Percentiles rank a stretch among this genome's conserved stretches.
These are phyloP conservation scores for Solanum stenotomum DNA, from an alignment of 257 asterid genomes.

Conservation along the genomic window DNA sequence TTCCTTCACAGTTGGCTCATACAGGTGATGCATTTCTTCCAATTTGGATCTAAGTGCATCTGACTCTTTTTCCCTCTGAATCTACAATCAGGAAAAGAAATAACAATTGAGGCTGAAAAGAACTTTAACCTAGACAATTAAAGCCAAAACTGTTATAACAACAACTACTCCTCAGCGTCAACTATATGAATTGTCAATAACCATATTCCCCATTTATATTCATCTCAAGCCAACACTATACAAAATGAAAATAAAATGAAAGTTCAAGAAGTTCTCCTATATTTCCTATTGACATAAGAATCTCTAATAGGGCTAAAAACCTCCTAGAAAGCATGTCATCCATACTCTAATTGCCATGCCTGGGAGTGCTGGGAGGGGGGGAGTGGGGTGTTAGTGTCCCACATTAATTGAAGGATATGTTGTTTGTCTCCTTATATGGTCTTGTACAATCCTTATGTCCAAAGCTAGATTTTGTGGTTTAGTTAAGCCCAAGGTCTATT, in stretches of 20 bases:
- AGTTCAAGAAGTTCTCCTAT: neutral
- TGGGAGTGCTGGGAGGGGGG: neutral
- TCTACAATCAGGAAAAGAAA: constrained; percentile 16
- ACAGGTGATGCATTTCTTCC: constrained; percentile 50
- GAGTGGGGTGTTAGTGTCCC: neutral
- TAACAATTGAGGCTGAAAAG: constrained; percentile 1
- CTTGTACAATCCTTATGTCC: neutral
- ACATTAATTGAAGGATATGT: neutral
- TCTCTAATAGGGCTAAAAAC: neutral
- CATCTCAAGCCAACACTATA: neutral
- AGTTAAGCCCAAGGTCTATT: neutral
- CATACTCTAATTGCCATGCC: neutral
- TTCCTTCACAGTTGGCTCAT: constrained; percentile 40
- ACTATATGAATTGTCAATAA: neutral
- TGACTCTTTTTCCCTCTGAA: constrained; percentile 35
- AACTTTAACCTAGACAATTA: neutral
- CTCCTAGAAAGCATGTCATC: neutral
- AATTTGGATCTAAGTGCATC: constrained; percentile 40
- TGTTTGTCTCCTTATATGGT: neutral
- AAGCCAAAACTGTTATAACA: neutral
- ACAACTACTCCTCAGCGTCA: neutral
- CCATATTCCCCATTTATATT: neutral
- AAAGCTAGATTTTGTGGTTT: neutral
- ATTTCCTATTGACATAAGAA: neutral
- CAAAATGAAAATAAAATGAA: neutral